A percentile compares a stretch with the other conserved stretches of the same genome.
Evolutionary conservation across 345 rosid genomes (phyloP).

Genomic region (Eutrema japonicum): DNA sequence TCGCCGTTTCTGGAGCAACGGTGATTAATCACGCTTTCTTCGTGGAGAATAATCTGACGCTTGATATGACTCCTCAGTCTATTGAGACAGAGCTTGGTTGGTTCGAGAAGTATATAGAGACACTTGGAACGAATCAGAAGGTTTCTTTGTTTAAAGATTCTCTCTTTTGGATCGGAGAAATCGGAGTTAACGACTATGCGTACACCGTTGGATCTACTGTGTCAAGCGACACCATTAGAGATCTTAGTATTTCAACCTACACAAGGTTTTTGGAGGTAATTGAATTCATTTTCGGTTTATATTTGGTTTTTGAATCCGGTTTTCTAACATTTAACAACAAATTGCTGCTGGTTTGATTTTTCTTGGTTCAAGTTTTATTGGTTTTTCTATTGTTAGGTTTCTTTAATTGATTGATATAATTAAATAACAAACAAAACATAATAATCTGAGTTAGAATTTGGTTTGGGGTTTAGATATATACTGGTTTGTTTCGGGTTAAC

Average conservation of each 20-base stretch:
- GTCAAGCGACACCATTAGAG: constrained; percentile 55
- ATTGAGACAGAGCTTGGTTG: constrained; percentile 69
- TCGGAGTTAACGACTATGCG: constrained; percentile 90
- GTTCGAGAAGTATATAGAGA: constrained; percentile 62
- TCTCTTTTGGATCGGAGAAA: constrained; percentile 90
- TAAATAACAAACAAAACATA: not conserved
- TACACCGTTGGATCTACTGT: constrained; percentile 65
- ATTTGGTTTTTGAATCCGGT: not conserved
- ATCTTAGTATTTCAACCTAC: constrained; percentile 53
- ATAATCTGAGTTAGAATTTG: constrained; percentile 1
- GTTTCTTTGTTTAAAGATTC: constrained; percentile 55
- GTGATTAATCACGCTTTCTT: constrained; percentile 77
- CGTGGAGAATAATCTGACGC: constrained; percentile 68
- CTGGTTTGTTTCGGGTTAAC: not conserved
- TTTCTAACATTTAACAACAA: too few relatives aligned
- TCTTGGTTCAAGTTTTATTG: not conserved
- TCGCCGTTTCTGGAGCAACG: constrained; percentile 93
- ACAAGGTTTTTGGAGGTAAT: constrained; percentile 63
- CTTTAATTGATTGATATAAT: too few relatives aligned
- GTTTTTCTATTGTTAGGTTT: not conserved
- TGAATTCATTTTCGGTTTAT: not conserved
- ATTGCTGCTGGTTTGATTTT: not conserved
- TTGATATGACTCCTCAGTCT: constrained; percentile 75
- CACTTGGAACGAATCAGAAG: constrained; percentile 53
- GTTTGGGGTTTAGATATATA: not conserved